Base-by-base conservation (phyloP, 2,329 filamentous ascomycete species). In the Penicillium nordicum region DNA sequence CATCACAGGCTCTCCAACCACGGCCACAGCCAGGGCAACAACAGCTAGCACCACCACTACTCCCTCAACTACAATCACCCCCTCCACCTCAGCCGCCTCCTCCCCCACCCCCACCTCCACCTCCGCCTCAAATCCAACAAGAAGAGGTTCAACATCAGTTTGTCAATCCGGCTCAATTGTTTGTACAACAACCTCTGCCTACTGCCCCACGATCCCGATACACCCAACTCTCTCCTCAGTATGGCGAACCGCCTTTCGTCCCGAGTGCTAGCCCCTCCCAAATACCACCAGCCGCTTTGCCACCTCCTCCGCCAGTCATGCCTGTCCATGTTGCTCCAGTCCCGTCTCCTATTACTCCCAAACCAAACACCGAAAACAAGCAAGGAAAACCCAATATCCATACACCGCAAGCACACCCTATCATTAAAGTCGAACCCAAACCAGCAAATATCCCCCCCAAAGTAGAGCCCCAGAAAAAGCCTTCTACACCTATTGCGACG, bases 91-190 rank as follows among this genome's bases (percentile, higher is more conserved):
- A 61, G 63, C 62, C 44, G 10, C 59, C 50, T 21, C 42, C 45
- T 8, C 55, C 45, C n/a, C 29, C 49, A 2, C 41, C 46, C n/a
- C 29, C 49, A 5, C 41, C 46, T 38, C 32, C 37, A 7, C 49
- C 44, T 25, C 36, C 32, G 8, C 38, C 50, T 36, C 53, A 29
- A 23, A 29, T 56, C 1, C 66, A 64, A 43, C 65, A 67, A 58
- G 69, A 65, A 43, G 65, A 67, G 30, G 63, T 66, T 34, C 72
- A 68, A 46, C 67, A 69, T 47, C 75, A 73, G 46, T 74, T 72
- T 62, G 69, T 73, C 32, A 75, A 74, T 32, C 72, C 71, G 6
- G 67, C 72, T 30, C 63, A 72, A 59, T 59, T 72, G 4, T 75
- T 75, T 54, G 65, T 73, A 21, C 68, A 71, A 41, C 67, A 69